These are phyloP conservation scores for Casuarina glauca DNA, from an alignment of 306 rosid genomes.

Conservation along the genomic window DNA sequence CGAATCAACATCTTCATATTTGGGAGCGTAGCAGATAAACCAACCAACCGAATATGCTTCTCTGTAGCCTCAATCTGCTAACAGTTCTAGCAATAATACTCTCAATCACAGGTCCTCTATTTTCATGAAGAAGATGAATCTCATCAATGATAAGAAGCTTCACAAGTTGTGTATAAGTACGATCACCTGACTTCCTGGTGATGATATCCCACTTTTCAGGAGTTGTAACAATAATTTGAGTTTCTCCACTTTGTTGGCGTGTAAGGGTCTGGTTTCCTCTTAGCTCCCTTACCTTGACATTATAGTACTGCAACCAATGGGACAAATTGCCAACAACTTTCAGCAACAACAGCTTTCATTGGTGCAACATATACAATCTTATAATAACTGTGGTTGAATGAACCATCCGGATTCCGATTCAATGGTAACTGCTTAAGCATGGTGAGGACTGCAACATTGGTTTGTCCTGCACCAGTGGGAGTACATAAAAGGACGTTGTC, in stretches of 20 bases:
- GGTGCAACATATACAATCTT: slow-evolving; percentile 97
- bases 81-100: slow-evolving; percentile 95
- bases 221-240: slow-evolving; percentile 59
- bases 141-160: no score
- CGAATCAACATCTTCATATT: slow-evolving; percentile 86
- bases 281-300: no score
- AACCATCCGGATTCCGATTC: no score
- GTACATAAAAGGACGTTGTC: slow-evolving; percentile 87
- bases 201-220: no score
- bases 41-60: slow-evolving; percentile 39
- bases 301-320: slow-evolving; percentile 78
- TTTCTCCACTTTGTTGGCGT: slow-evolving; percentile 63
- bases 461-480: slow-evolving; percentile 98
- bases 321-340: slow-evolving; percentile 92
- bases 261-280: no score
- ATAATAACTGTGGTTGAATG: slow-evolving; percentile 27
- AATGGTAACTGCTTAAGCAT: no score
- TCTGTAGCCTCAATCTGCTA: slow-evolving; percentile 90
- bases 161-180: no score
- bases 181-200: no score
- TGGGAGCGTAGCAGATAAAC: not conserved
- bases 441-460: slow-evolving; percentile 59
- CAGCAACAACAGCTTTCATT: slow-evolving; percentile 99
- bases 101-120: slow-evolving; percentile 76
- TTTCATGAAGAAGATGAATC: not conserved